phyloP scores from a whole-genome alignment of 257 asterid species.

The Solanum sejunctum region DNA sequence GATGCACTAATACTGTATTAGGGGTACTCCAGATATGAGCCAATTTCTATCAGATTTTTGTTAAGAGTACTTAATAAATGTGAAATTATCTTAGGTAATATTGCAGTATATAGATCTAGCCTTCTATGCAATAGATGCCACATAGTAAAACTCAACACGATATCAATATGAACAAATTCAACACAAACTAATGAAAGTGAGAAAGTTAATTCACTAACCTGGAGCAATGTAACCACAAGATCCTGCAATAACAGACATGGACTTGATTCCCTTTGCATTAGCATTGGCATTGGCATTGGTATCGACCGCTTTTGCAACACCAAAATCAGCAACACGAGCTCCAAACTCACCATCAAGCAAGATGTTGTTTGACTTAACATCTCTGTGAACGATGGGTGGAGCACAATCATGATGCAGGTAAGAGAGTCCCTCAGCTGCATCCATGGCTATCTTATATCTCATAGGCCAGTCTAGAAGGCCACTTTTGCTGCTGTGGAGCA shows the following conservation, averaged over 20 bases:
- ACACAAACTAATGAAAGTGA: background rate
- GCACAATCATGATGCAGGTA: slow-evolving; percentile 88
- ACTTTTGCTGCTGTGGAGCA: slow-evolving; percentile 74
- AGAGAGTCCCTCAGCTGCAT: slow-evolving; percentile 89
- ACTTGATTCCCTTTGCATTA: slow-evolving; percentile 43
- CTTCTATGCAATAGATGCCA: background rate
- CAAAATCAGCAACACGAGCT: slow-evolving; percentile 90
- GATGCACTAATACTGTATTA: background rate
- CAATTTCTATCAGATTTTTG: background rate
- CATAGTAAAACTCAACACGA: background rate
- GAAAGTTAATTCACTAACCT: slow-evolving; percentile 26
- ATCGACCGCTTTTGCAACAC: slow-evolving; percentile 83
- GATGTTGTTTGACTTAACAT: slow-evolving; percentile 80
- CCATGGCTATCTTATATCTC: slow-evolving; percentile 73
- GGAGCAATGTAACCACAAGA: slow-evolving; percentile 98
- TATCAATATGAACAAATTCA: background rate
- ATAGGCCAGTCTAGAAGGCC: slow-evolving; percentile 79
- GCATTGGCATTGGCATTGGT: slow-evolving; percentile 21
- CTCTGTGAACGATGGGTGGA: slow-evolving; percentile 86
- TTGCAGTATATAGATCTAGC: background rate
- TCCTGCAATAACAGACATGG: slow-evolving; percentile 98
- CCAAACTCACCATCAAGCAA: slow-evolving; percentile 71
- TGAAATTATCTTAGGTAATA: background rate
- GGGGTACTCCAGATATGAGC: background rate
- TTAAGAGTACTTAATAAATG: background rate